Evolutionary conservation across 2,329 filamentous ascomycete genomes (phyloP).

Genomic region (Penicillium sp.): DNA sequence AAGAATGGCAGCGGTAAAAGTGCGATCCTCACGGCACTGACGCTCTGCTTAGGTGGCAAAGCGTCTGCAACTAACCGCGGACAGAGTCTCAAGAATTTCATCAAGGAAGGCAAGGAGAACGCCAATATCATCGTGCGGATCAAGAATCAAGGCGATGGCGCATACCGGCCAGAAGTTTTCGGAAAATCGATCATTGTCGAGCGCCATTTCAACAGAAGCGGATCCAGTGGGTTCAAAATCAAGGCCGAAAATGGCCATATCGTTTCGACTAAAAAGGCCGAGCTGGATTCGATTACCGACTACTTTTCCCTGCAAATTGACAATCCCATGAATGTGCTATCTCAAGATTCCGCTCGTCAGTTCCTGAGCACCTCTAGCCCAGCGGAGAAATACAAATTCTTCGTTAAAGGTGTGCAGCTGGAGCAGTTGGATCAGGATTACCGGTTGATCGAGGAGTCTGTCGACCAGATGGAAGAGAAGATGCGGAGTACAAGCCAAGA

Average conservation of each 20-base stretch:
- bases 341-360: constrained; percentile 90
- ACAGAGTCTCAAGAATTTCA: constrained; percentile 81
- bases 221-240: constrained; percentile 80
- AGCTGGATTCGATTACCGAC: constrained; percentile 90
- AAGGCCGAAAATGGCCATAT: constrained; percentile 69
- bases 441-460: constrained; percentile 72
- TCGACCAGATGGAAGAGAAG: constrained; percentile 70
- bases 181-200: constrained; percentile 88
- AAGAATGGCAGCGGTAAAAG: constrained; percentile 98
- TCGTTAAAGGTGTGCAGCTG: constrained; percentile 89
- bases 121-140: constrained; percentile 76
- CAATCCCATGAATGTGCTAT: constrained; percentile 93
- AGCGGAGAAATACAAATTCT: constrained; percentile 91
- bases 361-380: constrained; percentile 85
- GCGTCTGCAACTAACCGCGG: constrained; percentile 90
- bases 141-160: constrained; percentile 84
- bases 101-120: constrained; percentile 79
- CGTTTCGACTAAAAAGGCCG: constrained; percentile 78
- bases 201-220: constrained; percentile 74
- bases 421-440: constrained; percentile 93
- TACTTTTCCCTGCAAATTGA: constrained; percentile 93
- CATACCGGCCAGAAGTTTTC: constrained; percentile 79
- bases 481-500: constrained; percentile 62
- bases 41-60: constrained; percentile 91
- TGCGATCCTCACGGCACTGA: constrained; percentile 88